Evolutionary conservation across 192 early-diverging fungal genomes (phyloP).

Genomic region (Coemansia sp.): DNA sequence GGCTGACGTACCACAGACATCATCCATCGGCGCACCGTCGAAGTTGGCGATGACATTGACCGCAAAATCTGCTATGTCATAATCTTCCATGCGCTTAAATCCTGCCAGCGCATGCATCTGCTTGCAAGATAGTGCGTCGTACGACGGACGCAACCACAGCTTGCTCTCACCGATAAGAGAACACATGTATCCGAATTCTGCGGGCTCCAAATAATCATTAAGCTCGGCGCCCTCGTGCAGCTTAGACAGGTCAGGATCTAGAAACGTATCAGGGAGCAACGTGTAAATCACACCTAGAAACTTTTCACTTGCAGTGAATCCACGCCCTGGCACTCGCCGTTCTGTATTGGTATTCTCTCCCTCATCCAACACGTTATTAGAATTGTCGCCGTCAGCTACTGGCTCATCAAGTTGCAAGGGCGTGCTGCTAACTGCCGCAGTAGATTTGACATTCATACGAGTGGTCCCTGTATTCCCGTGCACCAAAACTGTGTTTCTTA

Average conservation of each 20-base stretch:
- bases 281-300: conserved; percentile 20
- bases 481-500: conserved; percentile 17
- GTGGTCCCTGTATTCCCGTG: conserved; percentile 33
- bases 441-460: conserved; percentile 8
- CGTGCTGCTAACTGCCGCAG: neutral
- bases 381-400: neutral
- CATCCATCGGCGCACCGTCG: neutral
- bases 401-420: neutral
- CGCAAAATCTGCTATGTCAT: conserved; percentile 3
- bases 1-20: neutral
- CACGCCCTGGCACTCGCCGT: conserved; percentile 49
- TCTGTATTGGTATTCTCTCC: neutral
- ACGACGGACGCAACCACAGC: conserved; percentile 36
- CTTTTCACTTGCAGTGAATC: conserved; percentile 25
- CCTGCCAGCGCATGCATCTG: conserved; percentile 12
- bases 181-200: conserved; percentile 20
- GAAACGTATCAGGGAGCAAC: conserved; percentile 18
- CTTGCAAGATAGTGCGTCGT: neutral
- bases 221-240: neutral
- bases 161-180: conserved; percentile 20
- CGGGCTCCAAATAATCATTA: neutral
- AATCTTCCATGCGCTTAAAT: conserved; percentile 9
- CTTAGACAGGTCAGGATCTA: neutral
- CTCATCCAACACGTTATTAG: neutral
- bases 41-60: neutral